phyloP scores from a whole-genome alignment of 1,284 basidiomycete species.

The Rhodofomes roseus region DNA sequence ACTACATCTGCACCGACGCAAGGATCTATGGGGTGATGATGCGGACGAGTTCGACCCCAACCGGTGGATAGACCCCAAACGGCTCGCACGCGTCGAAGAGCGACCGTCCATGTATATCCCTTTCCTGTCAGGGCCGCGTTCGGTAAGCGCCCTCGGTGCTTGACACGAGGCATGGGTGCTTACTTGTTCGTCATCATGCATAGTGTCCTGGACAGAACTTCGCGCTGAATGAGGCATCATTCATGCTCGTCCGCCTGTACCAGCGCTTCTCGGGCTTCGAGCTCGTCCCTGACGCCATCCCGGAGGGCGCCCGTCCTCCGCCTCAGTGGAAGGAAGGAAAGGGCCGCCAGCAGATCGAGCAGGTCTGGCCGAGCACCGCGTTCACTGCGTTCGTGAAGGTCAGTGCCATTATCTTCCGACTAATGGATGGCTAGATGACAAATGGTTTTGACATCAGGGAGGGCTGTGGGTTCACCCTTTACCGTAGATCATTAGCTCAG shows the following conservation, averaged over 20 bases:
- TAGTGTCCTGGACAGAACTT: conserved; percentile 21
- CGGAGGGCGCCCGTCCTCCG: conserved; percentile 51
- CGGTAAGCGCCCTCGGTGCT: conserved; percentile 15
- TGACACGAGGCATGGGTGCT: background rate
- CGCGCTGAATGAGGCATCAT: conserved; percentile 37
- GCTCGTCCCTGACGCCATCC: conserved; percentile 54
- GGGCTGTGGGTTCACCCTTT: background rate
- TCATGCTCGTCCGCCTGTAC: conserved; percentile 37
- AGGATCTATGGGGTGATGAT: conserved; percentile 20
- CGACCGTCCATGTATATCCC: conserved; percentile 52
- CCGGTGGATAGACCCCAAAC: conserved; percentile 46
- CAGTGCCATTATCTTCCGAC: background rate
- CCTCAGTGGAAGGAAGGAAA: conserved; percentile 49
- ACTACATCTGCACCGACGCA: conserved; percentile 20
- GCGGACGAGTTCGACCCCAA: conserved; percentile 48
- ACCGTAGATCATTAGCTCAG: background rate
- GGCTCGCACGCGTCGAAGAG: conserved; percentile 39
- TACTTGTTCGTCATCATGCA: conserved; percentile 32
- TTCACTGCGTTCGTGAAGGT: conserved; percentile 9
- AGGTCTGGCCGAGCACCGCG: conserved; percentile 8
- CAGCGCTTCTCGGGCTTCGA: conserved; percentile 58
- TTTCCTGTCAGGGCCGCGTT: conserved; percentile 52
- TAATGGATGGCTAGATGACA: background rate
- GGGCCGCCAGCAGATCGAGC: conserved; percentile 7
- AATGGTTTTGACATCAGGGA: background rate